These are phyloP conservation scores for Russula vinacea DNA, from an alignment of 768 basidiomycete genomes.

Conservation along the genomic window DNA sequence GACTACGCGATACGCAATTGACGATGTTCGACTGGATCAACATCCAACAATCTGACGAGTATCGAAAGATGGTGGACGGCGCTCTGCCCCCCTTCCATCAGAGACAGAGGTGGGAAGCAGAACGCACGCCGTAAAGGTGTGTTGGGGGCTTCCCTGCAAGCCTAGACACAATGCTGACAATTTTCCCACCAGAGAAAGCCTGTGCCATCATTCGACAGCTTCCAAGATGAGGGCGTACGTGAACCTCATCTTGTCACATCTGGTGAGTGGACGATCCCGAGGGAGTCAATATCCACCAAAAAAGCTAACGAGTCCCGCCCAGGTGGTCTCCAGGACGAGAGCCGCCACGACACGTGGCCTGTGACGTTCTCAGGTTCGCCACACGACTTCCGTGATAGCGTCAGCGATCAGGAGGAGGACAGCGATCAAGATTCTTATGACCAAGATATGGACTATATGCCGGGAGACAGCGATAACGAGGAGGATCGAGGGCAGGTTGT, in stretches of 20 bases:
- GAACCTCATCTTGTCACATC: constrained; percentile 12
- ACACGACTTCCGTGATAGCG: constrained; percentile 21
- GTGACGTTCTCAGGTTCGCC: constrained; percentile 17
- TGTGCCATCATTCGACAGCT: constrained; percentile 23
- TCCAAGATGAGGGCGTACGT: constrained; percentile 14
- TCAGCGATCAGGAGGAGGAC: constrained; percentile 27
- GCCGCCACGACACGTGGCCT: constrained; percentile 24
- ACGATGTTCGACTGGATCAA: constrained; percentile 28
- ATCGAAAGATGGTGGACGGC: constrained; percentile 20
- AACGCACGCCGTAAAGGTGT: constrained; percentile 23
- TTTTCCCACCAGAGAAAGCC: constrained; percentile 22
- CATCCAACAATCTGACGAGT: constrained; percentile 18
- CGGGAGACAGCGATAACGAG: constrained; percentile 25
- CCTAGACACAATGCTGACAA: not conserved
- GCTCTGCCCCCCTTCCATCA: constrained; percentile 19
- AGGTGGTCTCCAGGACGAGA: constrained; percentile 19
- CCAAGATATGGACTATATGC: constrained; percentile 24
- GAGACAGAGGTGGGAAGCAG: constrained; percentile 13
- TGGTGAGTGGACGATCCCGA: constrained; percentile 20
- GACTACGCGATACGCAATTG: constrained; percentile 20
- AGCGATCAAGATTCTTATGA: constrained; percentile 27
- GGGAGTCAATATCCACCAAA: constrained; percentile 5
- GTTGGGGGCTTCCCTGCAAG: not conserved
- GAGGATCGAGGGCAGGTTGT: constrained; percentile 25
- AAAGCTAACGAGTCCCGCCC: constrained; percentile 10